Base-by-base conservation (phyloP, 306 rosid species). In the Quillaja saponaria region DNA sequence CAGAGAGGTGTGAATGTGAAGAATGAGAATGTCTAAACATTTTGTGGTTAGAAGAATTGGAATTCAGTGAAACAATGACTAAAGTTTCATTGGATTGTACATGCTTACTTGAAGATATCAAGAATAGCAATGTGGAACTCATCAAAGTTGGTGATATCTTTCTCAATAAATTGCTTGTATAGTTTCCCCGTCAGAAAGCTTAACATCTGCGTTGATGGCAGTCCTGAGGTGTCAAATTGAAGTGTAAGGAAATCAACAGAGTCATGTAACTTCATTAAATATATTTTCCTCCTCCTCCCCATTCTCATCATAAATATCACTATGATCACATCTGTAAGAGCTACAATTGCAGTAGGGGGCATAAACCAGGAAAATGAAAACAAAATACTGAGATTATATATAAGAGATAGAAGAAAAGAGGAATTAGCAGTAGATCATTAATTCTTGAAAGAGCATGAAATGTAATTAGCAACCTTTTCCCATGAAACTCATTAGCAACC, bases 61-160 rank as follows among this genome's bases (percentile, higher is more conserved):
- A 11, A 5, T 46, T 15, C 9, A 15, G 16, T 8, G 3, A 64
- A 60, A 6, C 25, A 45, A 37, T 45, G 49, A 45, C 20, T 34
- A 13, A 35, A 41, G 20, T 54, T 45, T 41, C 7, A 13, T 10
- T 13, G 41, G 60, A 71, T 31, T 52, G 34, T 19, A 19, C 11
- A 39, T 62, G n/a, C 74, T 69, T 74, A 85, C 90, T 35, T 78
- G 84, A 80, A 82, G 64, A 85, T 55, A 42, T 80, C 87, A 58
- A 88, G 92, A 73, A 82, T 61, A 21, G 87, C 84, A 20, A 14
- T 9, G n/a, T 81, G 84, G 41, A 88, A 88, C 0, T 45, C 53
- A 0, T 76, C 72, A 20, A 59, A 54, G 50, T 33, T 0, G 17
- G 34, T 9, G 40, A 74, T 72, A 0, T 74, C 66, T 45, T 45